Evolutionary conservation across 2,329 filamentous ascomycete genomes (phyloP).

Genomic region (Keithomyces neogunnii): DNA sequence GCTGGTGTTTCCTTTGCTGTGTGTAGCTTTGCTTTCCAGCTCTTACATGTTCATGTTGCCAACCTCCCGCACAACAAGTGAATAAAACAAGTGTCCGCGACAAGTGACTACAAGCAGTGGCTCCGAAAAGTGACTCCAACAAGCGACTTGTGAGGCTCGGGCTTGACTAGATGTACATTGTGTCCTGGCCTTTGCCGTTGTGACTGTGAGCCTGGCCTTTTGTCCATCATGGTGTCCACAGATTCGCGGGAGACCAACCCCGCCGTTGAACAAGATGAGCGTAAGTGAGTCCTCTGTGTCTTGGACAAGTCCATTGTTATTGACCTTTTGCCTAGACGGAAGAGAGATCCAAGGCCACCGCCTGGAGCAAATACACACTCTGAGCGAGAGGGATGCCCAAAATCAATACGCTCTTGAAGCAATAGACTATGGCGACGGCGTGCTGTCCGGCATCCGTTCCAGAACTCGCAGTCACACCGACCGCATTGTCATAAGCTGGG

Average conservation of each 20-base stretch:
- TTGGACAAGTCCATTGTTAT: neutral
- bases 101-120: neutral
- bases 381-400: slow-evolving; percentile 32
- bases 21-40: too few relatives aligned
- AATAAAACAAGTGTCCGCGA: neutral
- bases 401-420: slow-evolving; percentile 32
- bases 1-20: neutral
- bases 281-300: neutral
- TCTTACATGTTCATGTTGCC: too few relatives aligned
- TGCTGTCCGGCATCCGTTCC: slow-evolving; percentile 25
- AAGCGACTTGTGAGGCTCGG: neutral
- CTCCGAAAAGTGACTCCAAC: neutral
- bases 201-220: neutral
- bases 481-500: slow-evolving; percentile 35
- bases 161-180: neutral
- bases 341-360: slow-evolving; percentile 15
- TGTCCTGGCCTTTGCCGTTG: neutral
- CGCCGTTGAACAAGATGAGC: neutral
- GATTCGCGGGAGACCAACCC: neutral
- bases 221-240: neutral
- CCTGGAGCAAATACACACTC: slow-evolving; percentile 15
- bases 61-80: too few relatives aligned
- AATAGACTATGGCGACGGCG: slow-evolving; percentile 24
- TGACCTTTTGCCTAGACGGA: slow-evolving; percentile 10
- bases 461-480: slow-evolving; percentile 23